Percentiles rank a stretch among this genome's conserved stretches.
These are phyloP conservation scores for Physcomitrellopsis africana DNA, from an alignment of 225 moss, liverwort and hornwort genomes.

Conservation along the genomic window DNA sequence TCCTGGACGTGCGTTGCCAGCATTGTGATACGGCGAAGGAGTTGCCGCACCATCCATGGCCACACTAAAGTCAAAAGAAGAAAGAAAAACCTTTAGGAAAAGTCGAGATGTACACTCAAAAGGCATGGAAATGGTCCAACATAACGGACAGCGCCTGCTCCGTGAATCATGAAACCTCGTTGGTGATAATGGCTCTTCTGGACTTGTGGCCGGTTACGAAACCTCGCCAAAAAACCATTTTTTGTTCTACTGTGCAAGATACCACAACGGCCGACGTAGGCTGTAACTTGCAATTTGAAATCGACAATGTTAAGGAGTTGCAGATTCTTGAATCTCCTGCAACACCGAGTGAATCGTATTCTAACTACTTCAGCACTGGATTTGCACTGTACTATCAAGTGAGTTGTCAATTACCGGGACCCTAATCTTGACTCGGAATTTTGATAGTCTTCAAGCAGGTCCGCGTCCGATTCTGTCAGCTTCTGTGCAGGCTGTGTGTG, in stretches of 20 bases:
- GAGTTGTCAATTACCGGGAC: too few species aligned
- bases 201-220: neutral
- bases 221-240: constrained; percentile 2
- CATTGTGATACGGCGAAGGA: neutral
- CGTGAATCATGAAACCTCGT: neutral
- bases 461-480: neutral
- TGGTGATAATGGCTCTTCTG: neutral
- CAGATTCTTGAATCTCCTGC: neutral
- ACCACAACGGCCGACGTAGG: neutral
- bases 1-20: neutral
- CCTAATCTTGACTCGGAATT: neutral
- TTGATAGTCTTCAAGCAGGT: neutral
- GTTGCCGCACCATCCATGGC: neutral
- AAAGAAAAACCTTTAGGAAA: neutral
- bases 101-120: neutral
- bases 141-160: too few species aligned
- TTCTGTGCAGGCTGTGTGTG: neutral
- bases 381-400: too few species aligned
- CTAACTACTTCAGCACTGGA: neutral
- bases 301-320: too few species aligned
- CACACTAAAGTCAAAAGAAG: neutral
- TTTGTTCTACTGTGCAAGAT: constrained; percentile 2
- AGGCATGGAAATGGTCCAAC: neutral
- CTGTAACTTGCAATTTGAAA: too few species aligned
- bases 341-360: neutral